Evolutionary conservation across 1,284 basidiomycete genomes (phyloP), one percentile per base, ranked within the genome.

Genomic region (Cerioporus squamosus): DNA sequence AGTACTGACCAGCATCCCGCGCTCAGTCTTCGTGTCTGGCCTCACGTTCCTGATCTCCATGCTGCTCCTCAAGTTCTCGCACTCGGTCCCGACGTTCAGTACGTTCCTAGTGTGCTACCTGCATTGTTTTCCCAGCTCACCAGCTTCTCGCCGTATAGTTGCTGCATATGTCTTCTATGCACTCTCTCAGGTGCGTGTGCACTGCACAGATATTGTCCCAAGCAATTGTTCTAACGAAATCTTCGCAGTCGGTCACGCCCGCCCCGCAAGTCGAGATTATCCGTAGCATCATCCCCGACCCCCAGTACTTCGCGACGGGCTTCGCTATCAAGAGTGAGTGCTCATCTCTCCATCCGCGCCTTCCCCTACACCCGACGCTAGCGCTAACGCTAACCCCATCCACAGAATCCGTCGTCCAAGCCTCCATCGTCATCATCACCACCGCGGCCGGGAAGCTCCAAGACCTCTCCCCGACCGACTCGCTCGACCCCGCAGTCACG

Each of bases 181-280:
- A 2, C 60, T 79, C 18, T 73, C 78, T 33, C 77, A 79, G 70
- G 77, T 75, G 55, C 15, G 67, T 46, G 10, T 29, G 2, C 8
- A 1, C 2, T 23, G 9, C 18, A 12, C n/a, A n/a, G 9, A 9
- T 15, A 31, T n/a, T 14, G 18, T 22, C 18, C 29, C 12, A 26
- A 33, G 18, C 23, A n/a, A 20, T 15, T 9, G n/a, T 33, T 1
- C 26, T 9, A 14, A 22, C 33, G 5, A 53, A 20, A 1, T 22
- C 18, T 2, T 22, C 50, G 14, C 55, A 78, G 74, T 69, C 69
- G 53, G 72, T 79, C 31, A 80, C 78, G 0, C 77, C 77, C 3
- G 77, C 77, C 3, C 78, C 78, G 2, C 77, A 80, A 68, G 78
- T 79, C 7, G 78, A 80, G 63, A 79, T 80, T 42, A 71, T 80